Evolutionary conservation across 73 alveolate species (phyloP), one percentile per base, ranked within the genome.

Genomic region (Paramecium primaurelia): DNA sequence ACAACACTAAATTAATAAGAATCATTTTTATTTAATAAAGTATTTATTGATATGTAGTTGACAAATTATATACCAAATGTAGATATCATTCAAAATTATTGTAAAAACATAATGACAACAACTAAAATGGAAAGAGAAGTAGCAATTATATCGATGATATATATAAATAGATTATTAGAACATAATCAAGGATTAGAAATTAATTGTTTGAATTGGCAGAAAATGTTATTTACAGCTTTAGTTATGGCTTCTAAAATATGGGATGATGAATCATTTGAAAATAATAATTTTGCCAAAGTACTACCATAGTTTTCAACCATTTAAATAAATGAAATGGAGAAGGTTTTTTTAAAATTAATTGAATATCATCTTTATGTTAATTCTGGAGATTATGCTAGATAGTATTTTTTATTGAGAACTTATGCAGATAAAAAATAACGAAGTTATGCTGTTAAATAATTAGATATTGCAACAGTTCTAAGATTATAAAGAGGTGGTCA

Each of bases 241-340:
- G 97, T 98, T 58, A 86, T 98, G 73, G 22, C 99, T 28, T 95
- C 99, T 14, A 98, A 98, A 92, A 97, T 99, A 25, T 99, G 99
- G 99, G 99, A 99, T 87, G 99, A 99, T 93, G 99, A 98, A 87
- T 98, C 99, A 11, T 96, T 98, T 71, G 99, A 99, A 94, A 99
- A 99, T 89, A 95, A 95, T 26, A 99, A 99, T 86, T 99, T 98
- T 94, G 98, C 99, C 3, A 97, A 99, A 90, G 99, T 96, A 30
- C 97, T 98, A 94, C 97, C 99, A n/a, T 97, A 96, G 71, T 97
- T 96, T 90, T 96, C 97, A 38, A 95, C 98, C 20, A 93, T 95
- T 54, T 99, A 99, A 86, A 98, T 99, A 22, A 98, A 99, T 92
- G 93, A 98, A 40, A 91, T 99, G 90, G 99, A 99, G 90, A 97